A percentile compares a stretch with the other conserved stretches of the same genome.
Evolutionary conservation across 352 stramenopile genomes (phyloP).

Genomic region (Globisporangium perplexum): DNA sequence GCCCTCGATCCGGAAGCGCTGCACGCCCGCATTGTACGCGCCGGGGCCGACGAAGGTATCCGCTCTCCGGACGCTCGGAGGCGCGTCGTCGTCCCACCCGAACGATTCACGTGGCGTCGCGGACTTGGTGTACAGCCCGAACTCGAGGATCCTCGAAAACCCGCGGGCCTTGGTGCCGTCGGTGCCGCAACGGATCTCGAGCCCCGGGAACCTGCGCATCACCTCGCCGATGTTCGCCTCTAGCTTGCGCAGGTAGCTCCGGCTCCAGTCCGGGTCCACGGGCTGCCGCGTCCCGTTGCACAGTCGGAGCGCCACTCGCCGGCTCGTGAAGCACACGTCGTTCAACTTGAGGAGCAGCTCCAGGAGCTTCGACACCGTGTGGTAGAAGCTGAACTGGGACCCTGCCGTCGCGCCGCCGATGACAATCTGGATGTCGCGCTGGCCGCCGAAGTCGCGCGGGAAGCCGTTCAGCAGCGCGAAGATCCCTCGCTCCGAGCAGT

Average conservation of each 20-base stretch:
- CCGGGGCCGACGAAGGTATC: slow-evolving; percentile 17
- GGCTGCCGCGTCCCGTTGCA: slow-evolving; percentile 17
- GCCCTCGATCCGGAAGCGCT: neutral
- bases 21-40: neutral
- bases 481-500: slow-evolving; percentile 27
- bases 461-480: slow-evolving; percentile 30
- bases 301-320: slow-evolving; percentile 32
- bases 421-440: slow-evolving; percentile 22
- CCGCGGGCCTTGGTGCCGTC: slow-evolving; percentile 9
- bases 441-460: slow-evolving; percentile 15
- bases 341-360: slow-evolving; percentile 12
- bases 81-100: slow-evolving; percentile 27
- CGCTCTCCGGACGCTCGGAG: neutral
- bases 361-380: slow-evolving; percentile 22
- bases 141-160: slow-evolving; percentile 27
- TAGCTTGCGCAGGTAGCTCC: slow-evolving; percentile 24
- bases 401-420: slow-evolving; percentile 13
- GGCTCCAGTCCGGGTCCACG: slow-evolving; percentile 28
- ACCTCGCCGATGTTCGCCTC: slow-evolving; percentile 17
- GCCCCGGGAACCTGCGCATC: slow-evolving; percentile 16
- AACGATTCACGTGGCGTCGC: slow-evolving; percentile 30
- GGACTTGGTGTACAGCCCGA: slow-evolving; percentile 30
- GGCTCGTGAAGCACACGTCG: slow-evolving; percentile 16
- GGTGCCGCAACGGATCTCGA: slow-evolving; percentile 20
- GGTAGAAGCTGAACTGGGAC: slow-evolving; percentile 26